Evolutionary conservation across 2,329 filamentous ascomycete species (phyloP).

Genomic region (Podosphaera fusca): DNA sequence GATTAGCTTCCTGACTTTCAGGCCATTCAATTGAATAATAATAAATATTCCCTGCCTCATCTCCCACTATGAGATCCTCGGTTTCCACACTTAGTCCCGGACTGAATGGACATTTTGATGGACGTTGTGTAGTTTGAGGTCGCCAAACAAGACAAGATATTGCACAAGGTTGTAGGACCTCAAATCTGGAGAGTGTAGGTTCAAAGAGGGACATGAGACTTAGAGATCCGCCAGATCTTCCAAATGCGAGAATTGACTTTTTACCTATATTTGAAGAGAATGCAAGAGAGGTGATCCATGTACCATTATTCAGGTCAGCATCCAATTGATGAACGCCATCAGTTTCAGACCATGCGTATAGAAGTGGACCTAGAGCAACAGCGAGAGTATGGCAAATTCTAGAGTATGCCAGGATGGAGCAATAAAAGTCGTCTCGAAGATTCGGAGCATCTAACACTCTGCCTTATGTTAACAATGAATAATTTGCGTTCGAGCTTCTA

Average conservation of each 20-base stretch:
- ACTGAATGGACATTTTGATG: slow-evolving; percentile 24
- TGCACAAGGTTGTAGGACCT: slow-evolving; percentile 45
- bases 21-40: slow-evolving; percentile 85
- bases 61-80: slow-evolving; percentile 71
- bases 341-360: slow-evolving; percentile 78
- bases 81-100: slow-evolving; percentile 32
- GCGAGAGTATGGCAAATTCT: slow-evolving; percentile 51
- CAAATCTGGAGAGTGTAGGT: slow-evolving; percentile 42
- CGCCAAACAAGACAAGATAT: slow-evolving; percentile 69
- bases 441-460: slow-evolving; percentile 72
- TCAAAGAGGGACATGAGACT: slow-evolving; percentile 59
- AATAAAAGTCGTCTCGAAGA: slow-evolving; percentile 90
- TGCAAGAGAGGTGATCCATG: slow-evolving; percentile 59
- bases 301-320: slow-evolving; percentile 22
- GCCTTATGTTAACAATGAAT: slow-evolving; percentile 15
- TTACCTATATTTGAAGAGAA: slow-evolving; percentile 64
- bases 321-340: slow-evolving; percentile 37
- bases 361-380: slow-evolving; percentile 53
- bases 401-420: slow-evolving; percentile 73
- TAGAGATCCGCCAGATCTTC: slow-evolving; percentile 54
- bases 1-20: slow-evolving; percentile 33
- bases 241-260: slow-evolving; percentile 65
- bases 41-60: slow-evolving; percentile 61
- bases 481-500: not conserved
- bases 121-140: slow-evolving; percentile 31